Conservation (phyloP, 345 rosid species). For the Euphorbia pulcherrima region DNA sequence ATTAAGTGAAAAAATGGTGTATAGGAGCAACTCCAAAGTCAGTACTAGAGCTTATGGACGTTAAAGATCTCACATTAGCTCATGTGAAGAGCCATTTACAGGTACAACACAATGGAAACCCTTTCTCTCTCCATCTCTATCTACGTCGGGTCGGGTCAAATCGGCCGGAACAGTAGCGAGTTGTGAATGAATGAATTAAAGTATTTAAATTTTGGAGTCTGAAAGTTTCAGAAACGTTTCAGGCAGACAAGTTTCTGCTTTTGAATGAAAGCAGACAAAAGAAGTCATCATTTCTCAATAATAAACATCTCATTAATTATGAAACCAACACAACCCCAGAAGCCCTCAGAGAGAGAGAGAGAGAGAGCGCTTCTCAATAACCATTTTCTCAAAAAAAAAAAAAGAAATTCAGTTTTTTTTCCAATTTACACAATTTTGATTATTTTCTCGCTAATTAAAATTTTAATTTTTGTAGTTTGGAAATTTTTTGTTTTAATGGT, state of each 20-base stretch:
- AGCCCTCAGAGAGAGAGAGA: slow-evolving; percentile 1
- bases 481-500: not conserved
- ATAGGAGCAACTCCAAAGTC: slow-evolving; percentile 91
- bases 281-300: slow-evolving; percentile 81
- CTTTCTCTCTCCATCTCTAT: not conserved
- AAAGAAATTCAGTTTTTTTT: not conserved
- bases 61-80: slow-evolving; percentile 82
- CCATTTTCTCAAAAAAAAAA: no score
- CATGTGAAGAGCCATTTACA: slow-evolving; percentile 92
- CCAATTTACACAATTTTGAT: not conserved
- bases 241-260: slow-evolving; percentile 40
- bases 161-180: slow-evolving; percentile 40
- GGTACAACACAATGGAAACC: slow-evolving; percentile 34
- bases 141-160: slow-evolving; percentile 1
- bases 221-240: slow-evolving; percentile 36
- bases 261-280: slow-evolving; percentile 36
- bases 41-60: slow-evolving; percentile 87
- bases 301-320: slow-evolving; percentile 46
- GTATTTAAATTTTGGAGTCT: slow-evolving; percentile 17
- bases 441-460: not conserved
- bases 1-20: not conserved
- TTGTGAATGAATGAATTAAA: slow-evolving; percentile 22
- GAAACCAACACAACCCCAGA: slow-evolving; percentile 38
- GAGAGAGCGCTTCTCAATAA: no score
- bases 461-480: no score